Percentiles rank a stretch among this genome's conserved stretches.
Conservation (phyloP, 2,329 filamentous ascomycete genomes). For the Cladosporium velox region DNA sequence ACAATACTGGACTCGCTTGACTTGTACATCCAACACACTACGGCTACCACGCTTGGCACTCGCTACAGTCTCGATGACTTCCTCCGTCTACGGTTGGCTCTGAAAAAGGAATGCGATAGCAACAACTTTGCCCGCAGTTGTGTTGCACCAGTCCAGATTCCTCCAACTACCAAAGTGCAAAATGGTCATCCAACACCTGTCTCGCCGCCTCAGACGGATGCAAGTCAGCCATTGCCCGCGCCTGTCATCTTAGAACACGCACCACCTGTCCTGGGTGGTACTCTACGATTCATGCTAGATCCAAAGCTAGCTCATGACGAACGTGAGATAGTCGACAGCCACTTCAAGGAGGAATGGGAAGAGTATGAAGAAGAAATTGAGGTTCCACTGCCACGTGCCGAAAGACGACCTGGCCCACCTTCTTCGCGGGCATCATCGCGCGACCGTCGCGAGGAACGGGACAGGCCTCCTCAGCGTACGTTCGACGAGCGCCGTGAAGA, state of each 20-base stretch:
- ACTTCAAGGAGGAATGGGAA: constrained; percentile 73
- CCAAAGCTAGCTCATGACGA: constrained; percentile 73
- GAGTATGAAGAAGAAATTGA: constrained; percentile 79
- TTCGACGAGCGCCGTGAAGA: constrained; percentile 27
- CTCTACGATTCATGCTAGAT: constrained; percentile 87
- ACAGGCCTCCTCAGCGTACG: constrained; percentile 11
- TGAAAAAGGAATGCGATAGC: constrained; percentile 78
- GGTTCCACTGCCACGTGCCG: constrained; percentile 36
- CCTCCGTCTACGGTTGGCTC: constrained; percentile 79
- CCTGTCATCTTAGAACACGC: constrained; percentile 11
- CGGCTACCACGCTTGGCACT: constrained; percentile 71
- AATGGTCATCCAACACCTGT: constrained; percentile 40
- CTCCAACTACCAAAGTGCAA: constrained; percentile 16
- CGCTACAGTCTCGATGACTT: constrained; percentile 74
- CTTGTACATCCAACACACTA: constrained; percentile 82
- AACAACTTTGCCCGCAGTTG: constrained; percentile 64
- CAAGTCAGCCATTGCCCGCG: constrained; percentile 25
- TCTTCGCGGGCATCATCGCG: constrained; percentile 22
- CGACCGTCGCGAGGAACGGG: constrained; percentile 19
- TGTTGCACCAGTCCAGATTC: constrained; percentile 30
- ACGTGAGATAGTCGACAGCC: constrained; percentile 65
- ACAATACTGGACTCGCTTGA: constrained; percentile 89
- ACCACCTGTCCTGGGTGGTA: constrained; percentile 52
- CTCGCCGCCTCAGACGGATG: constrained; percentile 33
- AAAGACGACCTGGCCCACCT: constrained; percentile 21